A percentile compares a stretch with the other conserved stretches of the same genome.
Evolutionary conservation across 31 red algal species (phyloP).

Genomic region (Porphyra umbilicalis): DNA sequence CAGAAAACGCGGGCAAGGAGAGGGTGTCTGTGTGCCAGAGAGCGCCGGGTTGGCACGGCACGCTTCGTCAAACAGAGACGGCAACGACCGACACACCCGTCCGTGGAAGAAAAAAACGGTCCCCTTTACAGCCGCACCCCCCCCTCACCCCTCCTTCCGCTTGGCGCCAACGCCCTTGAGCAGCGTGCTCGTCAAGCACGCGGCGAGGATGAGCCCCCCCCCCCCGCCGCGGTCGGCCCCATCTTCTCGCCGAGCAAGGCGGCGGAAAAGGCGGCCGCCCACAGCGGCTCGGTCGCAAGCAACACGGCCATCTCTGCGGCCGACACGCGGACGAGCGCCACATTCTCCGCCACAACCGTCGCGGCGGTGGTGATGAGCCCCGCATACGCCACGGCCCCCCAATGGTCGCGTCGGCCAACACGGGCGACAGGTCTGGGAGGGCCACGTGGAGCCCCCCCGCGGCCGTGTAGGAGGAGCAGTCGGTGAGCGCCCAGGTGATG

Average conservation of each 20-base stretch:
- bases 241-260: conserved; percentile 57
- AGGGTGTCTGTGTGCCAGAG: too few species aligned
- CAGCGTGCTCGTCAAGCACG: conserved; percentile 37
- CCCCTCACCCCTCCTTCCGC: not conserved
- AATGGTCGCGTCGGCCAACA: not conserved
- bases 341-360: conserved; percentile 53
- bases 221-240: conserved; percentile 23
- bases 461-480: not conserved
- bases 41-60: too few species aligned
- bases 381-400: conserved; percentile 31
- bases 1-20: too few species aligned
- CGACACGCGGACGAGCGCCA: conserved; percentile 30
- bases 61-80: too few species aligned
- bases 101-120: too few species aligned
- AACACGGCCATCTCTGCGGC: conserved; percentile 66
- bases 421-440: not conserved
- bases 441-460: not conserved
- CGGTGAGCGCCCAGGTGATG: conserved; percentile 19
- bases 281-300: conserved; percentile 74
- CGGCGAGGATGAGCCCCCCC: conserved; percentile 65
- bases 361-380: conserved; percentile 72
- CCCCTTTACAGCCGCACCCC: too few species aligned
- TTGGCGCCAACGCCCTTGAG: not conserved
- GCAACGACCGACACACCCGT: too few species aligned
- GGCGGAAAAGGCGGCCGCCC: conserved; percentile 62